phyloP scores from a whole-genome alignment of 2,329 filamentous ascomycete species.

The Fusarium nelsonii region DNA sequence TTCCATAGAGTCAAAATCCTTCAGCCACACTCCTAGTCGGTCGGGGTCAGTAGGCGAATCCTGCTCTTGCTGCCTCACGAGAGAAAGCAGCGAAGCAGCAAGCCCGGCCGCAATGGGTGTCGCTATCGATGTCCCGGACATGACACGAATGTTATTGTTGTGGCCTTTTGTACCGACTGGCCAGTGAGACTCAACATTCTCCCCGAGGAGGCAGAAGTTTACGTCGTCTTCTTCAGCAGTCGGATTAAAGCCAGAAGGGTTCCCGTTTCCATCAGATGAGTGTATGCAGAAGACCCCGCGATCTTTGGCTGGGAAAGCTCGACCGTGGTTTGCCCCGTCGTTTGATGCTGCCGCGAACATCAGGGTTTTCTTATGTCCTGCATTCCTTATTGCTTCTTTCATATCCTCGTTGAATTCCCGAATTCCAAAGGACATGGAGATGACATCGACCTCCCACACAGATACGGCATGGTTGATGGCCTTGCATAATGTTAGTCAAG shows the following conservation, averaged over 20 bases:
- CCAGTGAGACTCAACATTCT: conserved; percentile 26
- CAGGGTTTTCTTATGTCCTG: background rate
- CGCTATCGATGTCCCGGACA: conserved; percentile 3
- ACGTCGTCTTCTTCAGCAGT: background rate
- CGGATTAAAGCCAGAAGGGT: conserved; percentile 18
- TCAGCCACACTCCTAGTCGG: background rate
- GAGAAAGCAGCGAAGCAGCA: background rate
- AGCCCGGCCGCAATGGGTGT: background rate
- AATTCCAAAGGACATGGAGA: conserved; percentile 21
- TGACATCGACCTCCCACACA: background rate
- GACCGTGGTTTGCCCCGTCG: background rate
- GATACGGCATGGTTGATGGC: background rate
- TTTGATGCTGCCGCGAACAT: conserved; percentile 33
- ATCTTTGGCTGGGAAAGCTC: conserved; percentile 26
- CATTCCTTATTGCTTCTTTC: background rate
- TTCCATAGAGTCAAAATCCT: background rate
- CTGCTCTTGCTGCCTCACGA: conserved; percentile 1
- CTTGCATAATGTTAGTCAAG: background rate
- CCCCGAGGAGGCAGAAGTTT: conserved; percentile 13
- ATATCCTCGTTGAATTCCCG: background rate
- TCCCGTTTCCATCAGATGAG: conserved; percentile 18
- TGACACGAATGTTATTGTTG: background rate
- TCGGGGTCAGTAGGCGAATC: background rate
- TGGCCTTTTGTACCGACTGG: background rate
- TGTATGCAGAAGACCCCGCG: conserved; percentile 27